Conservation (phyloP, 1,284 basidiomycete genomes). For the Rhodotorula sp. region DNA sequence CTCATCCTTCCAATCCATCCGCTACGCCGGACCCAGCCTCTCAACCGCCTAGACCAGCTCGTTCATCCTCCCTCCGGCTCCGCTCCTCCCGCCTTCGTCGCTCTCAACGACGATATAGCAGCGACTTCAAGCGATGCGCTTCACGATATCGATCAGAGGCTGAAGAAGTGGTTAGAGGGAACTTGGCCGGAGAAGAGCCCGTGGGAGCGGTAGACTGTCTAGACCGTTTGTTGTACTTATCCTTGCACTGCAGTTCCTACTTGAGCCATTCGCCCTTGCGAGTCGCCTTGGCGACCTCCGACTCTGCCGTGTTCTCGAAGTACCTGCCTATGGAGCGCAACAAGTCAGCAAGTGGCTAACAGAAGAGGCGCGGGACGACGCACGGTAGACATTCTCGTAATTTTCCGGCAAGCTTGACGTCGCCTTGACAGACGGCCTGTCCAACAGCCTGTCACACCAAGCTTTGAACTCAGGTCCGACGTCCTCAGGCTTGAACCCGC, state of each 20-base stretch:
- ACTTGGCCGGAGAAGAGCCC: not conserved
- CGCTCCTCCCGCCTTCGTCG: constrained; percentile 12
- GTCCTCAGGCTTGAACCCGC: constrained; percentile 55
- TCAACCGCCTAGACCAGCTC: not conserved
- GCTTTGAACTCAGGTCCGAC: constrained; percentile 55
- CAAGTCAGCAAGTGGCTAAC: too few species aligned
- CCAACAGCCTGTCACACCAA: constrained; percentile 54
- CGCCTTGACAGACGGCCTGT: constrained; percentile 55
- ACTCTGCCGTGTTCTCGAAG: constrained; percentile 60
- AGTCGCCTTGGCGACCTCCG: constrained; percentile 61
- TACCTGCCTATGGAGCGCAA: constrained; percentile 48
- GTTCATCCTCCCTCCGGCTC: not conserved
- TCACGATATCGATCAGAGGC: not conserved
- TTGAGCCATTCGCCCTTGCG: constrained; percentile 44
- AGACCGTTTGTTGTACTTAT: too few species aligned
- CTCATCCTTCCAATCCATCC: constrained; percentile 6
- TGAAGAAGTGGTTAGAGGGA: not conserved
- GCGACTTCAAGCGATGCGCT: not conserved
- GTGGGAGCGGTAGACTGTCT: not conserved
- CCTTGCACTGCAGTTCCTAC: not conserved
- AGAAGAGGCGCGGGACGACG: not conserved
- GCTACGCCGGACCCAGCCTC: not conserved
- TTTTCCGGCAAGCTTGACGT: constrained; percentile 57
- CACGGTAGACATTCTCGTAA: constrained; percentile 55
- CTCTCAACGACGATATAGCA: constrained; percentile 22